A percentile compares a stretch with the other conserved stretches of the same genome.
Conservation (phyloP, 1,284 basidiomycete genomes). For the Rhodotorula glutinis region DNA sequence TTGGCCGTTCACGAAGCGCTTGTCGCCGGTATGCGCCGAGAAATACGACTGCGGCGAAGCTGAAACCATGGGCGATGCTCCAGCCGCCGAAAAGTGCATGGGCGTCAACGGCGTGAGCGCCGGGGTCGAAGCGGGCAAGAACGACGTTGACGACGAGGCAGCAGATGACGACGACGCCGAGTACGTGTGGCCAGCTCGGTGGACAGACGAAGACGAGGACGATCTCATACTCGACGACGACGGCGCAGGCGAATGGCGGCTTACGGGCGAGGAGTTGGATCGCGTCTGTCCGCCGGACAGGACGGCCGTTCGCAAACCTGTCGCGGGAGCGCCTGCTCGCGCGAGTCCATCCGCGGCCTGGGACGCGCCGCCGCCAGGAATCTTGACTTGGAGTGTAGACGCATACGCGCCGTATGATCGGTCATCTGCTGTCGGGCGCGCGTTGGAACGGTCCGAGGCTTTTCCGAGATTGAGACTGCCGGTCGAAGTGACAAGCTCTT, state of each 20-base stretch:
- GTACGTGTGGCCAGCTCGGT: background rate
- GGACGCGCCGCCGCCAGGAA: too few relatives aligned
- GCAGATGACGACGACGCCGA: background rate
- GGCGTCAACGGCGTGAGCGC: background rate
- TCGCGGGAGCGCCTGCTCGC: background rate
- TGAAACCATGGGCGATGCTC: background rate
- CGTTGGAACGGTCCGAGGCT: background rate
- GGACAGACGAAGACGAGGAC: slow-evolving; percentile 8
- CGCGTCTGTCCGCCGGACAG: background rate
- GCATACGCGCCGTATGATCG: too few relatives aligned
- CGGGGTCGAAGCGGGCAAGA: background rate
- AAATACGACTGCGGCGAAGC: slow-evolving; percentile 3
- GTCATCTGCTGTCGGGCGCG: too few relatives aligned
- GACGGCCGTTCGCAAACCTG: background rate
- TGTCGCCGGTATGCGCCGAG: background rate
- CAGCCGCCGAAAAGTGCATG: slow-evolving; percentile 1
- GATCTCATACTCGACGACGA: slow-evolving; percentile 4
- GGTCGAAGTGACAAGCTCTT: background rate
- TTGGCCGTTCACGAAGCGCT: background rate
- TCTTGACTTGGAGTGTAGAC: background rate
- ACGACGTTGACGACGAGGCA: background rate
- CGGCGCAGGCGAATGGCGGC: slow-evolving; percentile 5
- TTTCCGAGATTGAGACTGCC: background rate
- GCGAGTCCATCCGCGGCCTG: background rate
- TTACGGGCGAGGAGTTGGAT: background rate